phyloP scores from a whole-genome alignment of 768 basidiomycete species.

The Macrolepiota dolichaula region DNA sequence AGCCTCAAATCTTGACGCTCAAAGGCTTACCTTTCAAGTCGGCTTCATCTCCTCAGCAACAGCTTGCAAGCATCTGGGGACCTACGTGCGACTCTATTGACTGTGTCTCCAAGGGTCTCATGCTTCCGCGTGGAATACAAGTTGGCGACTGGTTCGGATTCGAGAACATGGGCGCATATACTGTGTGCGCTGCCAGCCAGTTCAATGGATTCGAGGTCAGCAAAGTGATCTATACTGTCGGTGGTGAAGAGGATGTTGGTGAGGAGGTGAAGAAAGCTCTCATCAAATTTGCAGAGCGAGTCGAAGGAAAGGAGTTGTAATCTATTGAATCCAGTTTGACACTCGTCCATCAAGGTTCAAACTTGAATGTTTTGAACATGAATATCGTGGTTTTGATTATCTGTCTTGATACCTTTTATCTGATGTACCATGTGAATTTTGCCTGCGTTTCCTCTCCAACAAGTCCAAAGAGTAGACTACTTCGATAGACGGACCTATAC shows the following conservation, averaged over 20 bases:
- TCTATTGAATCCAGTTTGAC: background rate
- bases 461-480: background rate
- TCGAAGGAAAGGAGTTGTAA: background rate
- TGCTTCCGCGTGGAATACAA: constrained; percentile 63
- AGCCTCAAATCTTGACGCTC: constrained; percentile 77
- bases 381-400: background rate
- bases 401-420: background rate
- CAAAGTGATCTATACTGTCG: constrained; percentile 76
- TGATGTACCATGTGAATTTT: background rate
- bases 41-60: constrained; percentile 28
- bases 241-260: constrained; percentile 45
- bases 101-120: constrained; percentile 68
- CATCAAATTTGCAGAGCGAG: constrained; percentile 37
- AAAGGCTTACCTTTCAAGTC: constrained; percentile 61
- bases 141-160: constrained; percentile 99
- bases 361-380: background rate
- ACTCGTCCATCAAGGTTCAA: background rate
- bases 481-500: background rate
- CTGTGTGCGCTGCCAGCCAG: constrained; percentile 93
- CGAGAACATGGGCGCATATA: constrained; percentile 98
- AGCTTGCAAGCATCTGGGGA: constrained; percentile 85
- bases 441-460: too few species aligned
- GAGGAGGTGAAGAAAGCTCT: constrained; percentile 53
- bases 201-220: constrained; percentile 91
- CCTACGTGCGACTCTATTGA: constrained; percentile 99